Evolutionary conservation across 108 stramenopile genomes (phyloP).

Genomic region (Parmales sp.): DNA sequence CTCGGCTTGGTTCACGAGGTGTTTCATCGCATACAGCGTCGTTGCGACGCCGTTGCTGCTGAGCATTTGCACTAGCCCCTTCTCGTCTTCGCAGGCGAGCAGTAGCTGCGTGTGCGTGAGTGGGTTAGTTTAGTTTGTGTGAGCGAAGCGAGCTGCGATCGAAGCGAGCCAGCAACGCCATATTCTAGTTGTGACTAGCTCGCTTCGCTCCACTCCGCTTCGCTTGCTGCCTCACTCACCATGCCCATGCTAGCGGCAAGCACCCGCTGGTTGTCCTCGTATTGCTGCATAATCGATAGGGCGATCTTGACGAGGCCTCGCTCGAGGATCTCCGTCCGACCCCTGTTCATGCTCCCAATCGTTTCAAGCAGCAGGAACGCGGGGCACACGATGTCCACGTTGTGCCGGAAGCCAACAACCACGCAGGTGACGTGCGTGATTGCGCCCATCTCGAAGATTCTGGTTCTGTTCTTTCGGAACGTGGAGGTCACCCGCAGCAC

Average conservation of each 20-base stretch:
- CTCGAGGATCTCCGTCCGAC: background rate
- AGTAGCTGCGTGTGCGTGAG: too few relatives aligned
- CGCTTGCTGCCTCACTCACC: too few relatives aligned
- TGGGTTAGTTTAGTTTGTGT: too few relatives aligned
- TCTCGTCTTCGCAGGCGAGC: slow-evolving; percentile 1
- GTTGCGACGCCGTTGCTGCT: background rate
- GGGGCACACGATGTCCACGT: background rate
- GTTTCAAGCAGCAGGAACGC: background rate
- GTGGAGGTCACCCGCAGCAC: background rate
- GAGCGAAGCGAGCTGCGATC: too few relatives aligned
- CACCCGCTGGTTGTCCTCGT: background rate
- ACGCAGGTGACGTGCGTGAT: background rate
- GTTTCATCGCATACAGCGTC: background rate
- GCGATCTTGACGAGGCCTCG: background rate
- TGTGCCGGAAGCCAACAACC: background rate
- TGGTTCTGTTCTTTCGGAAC: background rate
- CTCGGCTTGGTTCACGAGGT: background rate
- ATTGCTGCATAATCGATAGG: background rate
- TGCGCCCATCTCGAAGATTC: background rate
- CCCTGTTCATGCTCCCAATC: background rate
- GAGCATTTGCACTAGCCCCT: background rate
- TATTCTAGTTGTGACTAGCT: too few relatives aligned
- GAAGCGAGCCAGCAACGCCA: too few relatives aligned
- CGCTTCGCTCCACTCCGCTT: too few relatives aligned
- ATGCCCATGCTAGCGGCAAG: background rate